phyloP scores from a whole-genome alignment of 2,329 filamentous ascomycete genomes.

The Fusarium robinianum region DNA sequence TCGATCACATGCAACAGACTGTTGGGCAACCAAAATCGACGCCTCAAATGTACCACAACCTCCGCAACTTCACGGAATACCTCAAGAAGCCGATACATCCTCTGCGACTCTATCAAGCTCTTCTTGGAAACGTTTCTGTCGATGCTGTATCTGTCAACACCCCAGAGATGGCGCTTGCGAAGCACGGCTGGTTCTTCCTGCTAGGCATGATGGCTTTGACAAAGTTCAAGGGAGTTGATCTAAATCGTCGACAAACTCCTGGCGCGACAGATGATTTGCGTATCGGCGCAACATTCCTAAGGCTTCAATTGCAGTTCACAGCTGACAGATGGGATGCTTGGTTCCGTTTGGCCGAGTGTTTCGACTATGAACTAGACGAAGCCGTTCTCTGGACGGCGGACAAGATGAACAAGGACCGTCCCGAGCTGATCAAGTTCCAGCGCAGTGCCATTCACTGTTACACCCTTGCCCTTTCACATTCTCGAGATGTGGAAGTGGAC shows the following conservation, averaged over 20 bases:
- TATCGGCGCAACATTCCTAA: slow-evolving; percentile 77
- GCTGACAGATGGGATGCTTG: slow-evolving; percentile 86
- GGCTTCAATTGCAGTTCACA: slow-evolving; percentile 81
- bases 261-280: slow-evolving; percentile 83
- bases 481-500: slow-evolving; percentile 50
- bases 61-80: slow-evolving; percentile 79
- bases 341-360: slow-evolving; percentile 86
- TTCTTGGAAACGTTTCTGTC: slow-evolving; percentile 76
- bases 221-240: slow-evolving; percentile 74
- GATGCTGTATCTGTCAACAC: slow-evolving; percentile 71
- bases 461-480: slow-evolving; percentile 62
- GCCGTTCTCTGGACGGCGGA: slow-evolving; percentile 86
- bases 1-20: slow-evolving; percentile 90
- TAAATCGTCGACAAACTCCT: slow-evolving; percentile 74
- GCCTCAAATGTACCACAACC: slow-evolving; percentile 83
- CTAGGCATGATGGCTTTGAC: slow-evolving; percentile 86
- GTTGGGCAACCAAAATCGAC: slow-evolving; percentile 80
- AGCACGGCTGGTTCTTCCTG: slow-evolving; percentile 89
- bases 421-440: slow-evolving; percentile 75
- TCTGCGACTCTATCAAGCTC: slow-evolving; percentile 75
- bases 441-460: slow-evolving; percentile 83
- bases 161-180: slow-evolving; percentile 72
- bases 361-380: slow-evolving; percentile 87
- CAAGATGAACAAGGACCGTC: slow-evolving; percentile 83
- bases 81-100: slow-evolving; percentile 85